phyloP scores from a whole-genome alignment of 2,329 filamentous ascomycete species.

The Penicillium sp. region DNA sequence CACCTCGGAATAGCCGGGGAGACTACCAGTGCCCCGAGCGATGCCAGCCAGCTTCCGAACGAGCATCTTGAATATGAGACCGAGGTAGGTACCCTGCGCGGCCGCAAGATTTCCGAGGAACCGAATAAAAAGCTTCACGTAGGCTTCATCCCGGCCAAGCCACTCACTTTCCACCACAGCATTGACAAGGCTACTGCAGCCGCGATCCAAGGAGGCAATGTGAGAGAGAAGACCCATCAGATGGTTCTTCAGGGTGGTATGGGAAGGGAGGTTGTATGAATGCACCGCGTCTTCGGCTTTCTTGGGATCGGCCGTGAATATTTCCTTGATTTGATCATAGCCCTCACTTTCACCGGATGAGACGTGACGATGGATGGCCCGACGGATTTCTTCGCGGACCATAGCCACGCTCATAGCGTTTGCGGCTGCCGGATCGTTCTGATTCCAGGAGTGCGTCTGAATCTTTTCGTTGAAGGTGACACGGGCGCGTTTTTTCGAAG shows the following conservation, averaged over 20 bases:
- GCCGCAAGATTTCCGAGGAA: constrained; percentile 64
- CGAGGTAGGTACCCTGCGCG: constrained; percentile 73
- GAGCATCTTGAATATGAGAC: constrained; percentile 69
- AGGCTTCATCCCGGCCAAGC: constrained; percentile 56
- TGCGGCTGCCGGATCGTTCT: constrained; percentile 12
- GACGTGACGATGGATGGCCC: constrained; percentile 50
- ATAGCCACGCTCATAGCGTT: constrained; percentile 52
- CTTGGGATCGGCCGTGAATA: constrained; percentile 47
- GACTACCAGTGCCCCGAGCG: constrained; percentile 49
- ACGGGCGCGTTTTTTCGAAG: constrained; percentile 37
- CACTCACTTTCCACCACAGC: constrained; percentile 55
- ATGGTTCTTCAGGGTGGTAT: constrained; percentile 51
- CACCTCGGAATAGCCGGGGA: constrained; percentile 54
- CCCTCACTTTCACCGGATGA: constrained; percentile 48
- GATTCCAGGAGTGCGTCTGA: constrained; percentile 33
- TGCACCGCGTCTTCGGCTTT: constrained; percentile 31
- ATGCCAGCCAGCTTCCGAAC: constrained; percentile 66
- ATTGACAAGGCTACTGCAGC: constrained; percentile 53
- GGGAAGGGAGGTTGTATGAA: constrained; percentile 45
- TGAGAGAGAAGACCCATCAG: constrained; percentile 54
- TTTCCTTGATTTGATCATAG: constrained; percentile 52
- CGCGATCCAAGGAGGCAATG: constrained; percentile 50
- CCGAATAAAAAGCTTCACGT: constrained; percentile 51
- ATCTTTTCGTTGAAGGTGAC: constrained; percentile 42
- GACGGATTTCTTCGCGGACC: constrained; percentile 56